These are phyloP conservation scores for Penicillium psychrosexuale DNA, from an alignment of 2,329 filamentous ascomycete species.

Conservation along the genomic window DNA sequence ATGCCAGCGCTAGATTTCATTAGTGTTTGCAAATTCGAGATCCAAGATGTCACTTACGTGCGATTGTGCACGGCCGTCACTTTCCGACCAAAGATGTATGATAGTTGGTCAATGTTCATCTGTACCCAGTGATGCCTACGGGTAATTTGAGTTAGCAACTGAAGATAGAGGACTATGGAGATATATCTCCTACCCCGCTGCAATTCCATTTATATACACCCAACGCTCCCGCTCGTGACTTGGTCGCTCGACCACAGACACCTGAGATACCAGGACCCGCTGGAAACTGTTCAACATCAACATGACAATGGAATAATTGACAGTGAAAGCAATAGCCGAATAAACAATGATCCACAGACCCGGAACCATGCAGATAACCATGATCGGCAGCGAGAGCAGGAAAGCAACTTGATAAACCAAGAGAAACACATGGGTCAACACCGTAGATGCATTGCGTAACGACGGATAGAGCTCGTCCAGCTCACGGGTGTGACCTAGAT, in stretches of 20 bases:
- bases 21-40: neutral
- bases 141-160: slow-evolving; percentile 4
- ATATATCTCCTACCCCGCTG: slow-evolving; percentile 31
- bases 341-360: slow-evolving; percentile 30
- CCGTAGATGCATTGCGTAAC: slow-evolving; percentile 53
- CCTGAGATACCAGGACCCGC: slow-evolving; percentile 46
- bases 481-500: slow-evolving; percentile 49
- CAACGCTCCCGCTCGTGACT: slow-evolving; percentile 64
- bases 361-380: slow-evolving; percentile 46
- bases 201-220: slow-evolving; percentile 77
- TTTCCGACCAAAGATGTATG: slow-evolving; percentile 68
- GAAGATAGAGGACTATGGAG: slow-evolving; percentile 36
- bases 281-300: slow-evolving; percentile 44
- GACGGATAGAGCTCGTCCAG: slow-evolving; percentile 66
- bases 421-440: slow-evolving; percentile 59
- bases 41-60: slow-evolving; percentile 47
- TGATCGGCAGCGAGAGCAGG: slow-evolving; percentile 56
- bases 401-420: slow-evolving; percentile 59
- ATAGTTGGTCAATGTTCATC: slow-evolving; percentile 67
- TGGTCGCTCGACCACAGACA: slow-evolving; percentile 25
- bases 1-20: slow-evolving; percentile 52
- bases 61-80: slow-evolving; percentile 72
- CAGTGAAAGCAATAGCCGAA: slow-evolving; percentile 23
- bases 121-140: slow-evolving; percentile 56
- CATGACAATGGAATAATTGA: slow-evolving; percentile 32